Evolutionary conservation across 768 basidiomycete species (phyloP), one percentile per base, ranked within the genome.

Genomic region (Pleurotus tuoliensis): DNA sequence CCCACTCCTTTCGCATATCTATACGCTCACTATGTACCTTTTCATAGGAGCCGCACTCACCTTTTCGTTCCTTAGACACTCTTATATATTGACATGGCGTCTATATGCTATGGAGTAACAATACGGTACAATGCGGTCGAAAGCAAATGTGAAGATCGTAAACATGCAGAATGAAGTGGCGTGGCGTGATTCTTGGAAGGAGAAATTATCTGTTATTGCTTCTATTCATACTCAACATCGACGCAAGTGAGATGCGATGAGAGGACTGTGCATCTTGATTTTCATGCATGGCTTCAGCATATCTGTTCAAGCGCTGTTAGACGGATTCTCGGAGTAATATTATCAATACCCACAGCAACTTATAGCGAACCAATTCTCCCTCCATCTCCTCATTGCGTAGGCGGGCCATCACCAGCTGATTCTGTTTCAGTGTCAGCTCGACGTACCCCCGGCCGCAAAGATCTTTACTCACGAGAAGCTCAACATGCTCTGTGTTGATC

Each of bases 361-460:
- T 97, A 73, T 97, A 98, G 41, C 90, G 85, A 39, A 99, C 95
- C 15, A 99, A 82, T 69, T 98, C 93, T 56, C 86, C 82, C 69
- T 98, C 97, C 58, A 96, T 78, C 67, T 98, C 94, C 67, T 99
- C 96, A 62, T 92, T 91, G 58, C 87, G 85, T 40, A 98, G 73
- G 51, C 94, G 84, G 56, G 87, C 80, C 76, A 87, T 92, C 3
- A 98, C 97, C 3, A 98, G 82, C 67, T 96, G 88, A 63, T 95
- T 93, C 91, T 93, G 44, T 20, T 24, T 15, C 30, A 34, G 30
- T 34, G 30, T 34, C 30, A 34, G 30, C 30, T 34, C 30, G 30
- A 34, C 30, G 30, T 34, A 34, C 30, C 30, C 30, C 30, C 30
- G 30, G 30, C 30, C 30, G 30, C 30, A 3, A 34, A 34, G 30